These are phyloP conservation scores for Sugiyamaella lignohabitans DNA, from an alignment of 805 yeast species.

Conservation along the genomic window DNA sequence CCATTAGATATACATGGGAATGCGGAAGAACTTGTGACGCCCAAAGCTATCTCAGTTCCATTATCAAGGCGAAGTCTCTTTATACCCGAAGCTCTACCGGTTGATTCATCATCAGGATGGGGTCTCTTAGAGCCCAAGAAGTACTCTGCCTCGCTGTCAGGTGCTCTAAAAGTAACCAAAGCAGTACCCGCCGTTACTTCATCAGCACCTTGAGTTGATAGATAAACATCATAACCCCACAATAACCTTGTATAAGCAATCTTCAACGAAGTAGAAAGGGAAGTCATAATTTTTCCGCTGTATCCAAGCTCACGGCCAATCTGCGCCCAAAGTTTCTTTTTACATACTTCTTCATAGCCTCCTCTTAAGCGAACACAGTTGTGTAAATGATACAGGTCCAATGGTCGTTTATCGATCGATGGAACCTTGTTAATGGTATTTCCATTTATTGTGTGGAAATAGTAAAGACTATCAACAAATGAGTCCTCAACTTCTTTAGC, in stretches of 20 bases:
- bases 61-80: slow-evolving; percentile 8
- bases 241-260: slow-evolving; percentile 48
- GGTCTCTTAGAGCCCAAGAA: background rate
- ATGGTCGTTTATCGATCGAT: slow-evolving; percentile 55
- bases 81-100: slow-evolving; percentile 7
- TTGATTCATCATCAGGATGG: background rate
- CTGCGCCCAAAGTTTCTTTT: slow-evolving; percentile 72
- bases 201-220: slow-evolving; percentile 12
- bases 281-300: slow-evolving; percentile 63
- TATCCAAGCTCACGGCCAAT: slow-evolving; percentile 77
- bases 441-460: slow-evolving; percentile 37
- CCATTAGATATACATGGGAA: slow-evolving; percentile 27
- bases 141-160: background rate
- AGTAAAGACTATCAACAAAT: slow-evolving; percentile 43
- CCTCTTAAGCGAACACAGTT: slow-evolving; percentile 57
- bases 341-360: slow-evolving; percentile 58
- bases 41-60: slow-evolving; percentile 9
- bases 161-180: slow-evolving; percentile 3
- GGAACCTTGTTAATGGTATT: slow-evolving; percentile 44
- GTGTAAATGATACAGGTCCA: slow-evolving; percentile 57
- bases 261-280: slow-evolving; percentile 60
- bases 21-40: background rate
- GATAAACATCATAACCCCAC: slow-evolving; percentile 20
- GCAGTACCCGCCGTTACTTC: slow-evolving; percentile 10
- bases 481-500: slow-evolving; percentile 29